Evolutionary conservation across 768 basidiomycete species (phyloP).

Genomic region (Suillus ampliporus): DNA sequence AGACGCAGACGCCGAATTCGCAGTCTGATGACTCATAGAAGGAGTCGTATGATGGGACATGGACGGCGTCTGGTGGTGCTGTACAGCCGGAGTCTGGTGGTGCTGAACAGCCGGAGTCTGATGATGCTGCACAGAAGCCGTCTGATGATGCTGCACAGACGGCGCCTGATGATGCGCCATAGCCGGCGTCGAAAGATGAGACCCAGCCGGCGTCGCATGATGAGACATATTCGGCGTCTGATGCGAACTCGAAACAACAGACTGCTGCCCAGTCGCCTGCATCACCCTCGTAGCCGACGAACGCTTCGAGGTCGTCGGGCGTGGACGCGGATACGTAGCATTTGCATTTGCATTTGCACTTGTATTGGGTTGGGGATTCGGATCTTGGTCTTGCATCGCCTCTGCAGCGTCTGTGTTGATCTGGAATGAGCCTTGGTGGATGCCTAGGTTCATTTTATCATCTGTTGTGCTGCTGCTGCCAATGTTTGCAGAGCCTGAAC

Average conservation of each 20-base stretch:
- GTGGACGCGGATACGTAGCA: neutral
- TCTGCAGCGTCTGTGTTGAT: slow-evolving; percentile 27
- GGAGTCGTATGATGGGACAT: neutral
- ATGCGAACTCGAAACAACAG: neutral
- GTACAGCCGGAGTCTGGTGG: neutral
- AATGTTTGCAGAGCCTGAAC: slow-evolving; percentile 23
- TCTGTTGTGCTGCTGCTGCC: slow-evolving; percentile 20
- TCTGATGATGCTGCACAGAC: neutral
- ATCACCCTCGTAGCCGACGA: neutral
- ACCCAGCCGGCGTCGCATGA: neutral
- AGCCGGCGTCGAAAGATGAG: neutral
- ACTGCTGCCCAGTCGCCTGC: neutral
- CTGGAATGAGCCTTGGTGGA: slow-evolving; percentile 69
- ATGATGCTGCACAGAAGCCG: neutral
- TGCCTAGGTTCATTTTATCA: slow-evolving; percentile 36
- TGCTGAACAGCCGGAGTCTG: too few species aligned
- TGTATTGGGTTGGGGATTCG: neutral
- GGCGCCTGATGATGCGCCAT: neutral
- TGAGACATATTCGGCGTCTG: neutral
- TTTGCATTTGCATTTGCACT: neutral
- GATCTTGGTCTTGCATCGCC: slow-evolving; percentile 9
- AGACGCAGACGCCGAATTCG: neutral
- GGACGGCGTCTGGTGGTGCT: neutral
- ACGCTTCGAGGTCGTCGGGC: neutral
- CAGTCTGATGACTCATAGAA: slow-evolving; percentile 5